These are phyloP conservation scores for Phragmites australis DNA, from an alignment of 176 grass and related monocot genomes.

Conservation along the genomic window DNA sequence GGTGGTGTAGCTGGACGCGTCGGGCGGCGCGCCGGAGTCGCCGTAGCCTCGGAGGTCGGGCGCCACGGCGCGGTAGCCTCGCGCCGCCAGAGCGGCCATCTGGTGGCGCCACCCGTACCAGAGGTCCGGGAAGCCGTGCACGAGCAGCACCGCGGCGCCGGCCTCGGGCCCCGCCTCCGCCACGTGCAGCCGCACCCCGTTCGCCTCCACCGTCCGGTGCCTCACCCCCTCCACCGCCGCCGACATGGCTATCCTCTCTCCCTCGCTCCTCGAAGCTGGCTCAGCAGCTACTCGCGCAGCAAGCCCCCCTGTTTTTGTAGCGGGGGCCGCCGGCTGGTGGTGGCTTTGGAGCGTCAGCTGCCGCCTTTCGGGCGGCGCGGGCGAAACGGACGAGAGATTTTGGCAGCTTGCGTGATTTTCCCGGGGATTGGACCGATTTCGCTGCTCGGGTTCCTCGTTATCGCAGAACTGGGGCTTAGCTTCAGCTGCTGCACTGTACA, in stretches of 20 bases:
- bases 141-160: conserved; percentile 46
- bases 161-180: conserved; percentile 62
- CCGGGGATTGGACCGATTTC: background rate
- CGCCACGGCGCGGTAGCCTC: conserved; percentile 68
- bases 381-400: background rate
- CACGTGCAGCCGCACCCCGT: conserved; percentile 63
- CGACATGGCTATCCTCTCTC: background rate
- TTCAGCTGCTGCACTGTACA: too few species aligned
- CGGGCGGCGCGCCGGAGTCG: conserved; percentile 51
- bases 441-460: background rate
- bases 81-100: conserved; percentile 51
- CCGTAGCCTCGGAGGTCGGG: conserved; percentile 82
- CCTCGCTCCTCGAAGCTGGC: background rate
- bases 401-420: background rate
- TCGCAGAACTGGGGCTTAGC: background rate
- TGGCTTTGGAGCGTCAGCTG: too few species aligned
- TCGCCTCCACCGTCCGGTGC: conserved; percentile 62
- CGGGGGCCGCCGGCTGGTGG: background rate
- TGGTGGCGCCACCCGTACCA: conserved; percentile 95
- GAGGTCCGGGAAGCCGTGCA: conserved; percentile 89
- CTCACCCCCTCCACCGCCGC: conserved; percentile 45
- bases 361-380: background rate
- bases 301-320: background rate
- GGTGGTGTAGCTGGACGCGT: conserved; percentile 39
- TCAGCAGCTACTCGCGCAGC: background rate